Percentiles rank a stretch among this genome's conserved stretches.
Evolutionary conservation across 2,329 filamentous ascomycete species (phyloP).

Genomic region (Fusarium xylarioides): DNA sequence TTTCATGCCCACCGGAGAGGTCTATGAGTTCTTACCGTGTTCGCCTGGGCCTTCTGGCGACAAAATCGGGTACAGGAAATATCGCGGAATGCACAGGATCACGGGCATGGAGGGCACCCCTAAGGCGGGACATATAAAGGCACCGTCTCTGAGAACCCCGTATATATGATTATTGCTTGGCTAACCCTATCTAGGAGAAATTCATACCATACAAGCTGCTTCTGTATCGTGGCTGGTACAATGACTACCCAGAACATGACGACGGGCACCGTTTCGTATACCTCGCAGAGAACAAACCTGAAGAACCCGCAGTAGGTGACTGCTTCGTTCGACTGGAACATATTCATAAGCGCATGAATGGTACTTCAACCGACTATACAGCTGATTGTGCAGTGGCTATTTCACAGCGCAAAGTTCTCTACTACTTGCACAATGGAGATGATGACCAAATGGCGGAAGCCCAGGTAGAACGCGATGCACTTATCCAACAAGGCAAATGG

Average conservation of each 20-base stretch:
- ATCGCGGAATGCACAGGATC: neutral
- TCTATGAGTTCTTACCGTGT: neutral
- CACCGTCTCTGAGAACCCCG: neutral
- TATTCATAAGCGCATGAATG: neutral
- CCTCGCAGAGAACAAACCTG: neutral
- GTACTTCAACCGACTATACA: neutral
- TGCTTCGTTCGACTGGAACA: neutral
- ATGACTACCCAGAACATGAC: accelerated
- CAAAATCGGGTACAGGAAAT: neutral
- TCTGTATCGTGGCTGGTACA: neutral
- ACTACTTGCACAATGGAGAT: no score
- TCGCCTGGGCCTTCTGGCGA: no score
- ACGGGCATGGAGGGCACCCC: accelerated
- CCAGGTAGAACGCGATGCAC: no score
- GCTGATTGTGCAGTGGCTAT: neutral
- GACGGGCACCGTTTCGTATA: neutral
- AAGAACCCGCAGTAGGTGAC: accelerated
- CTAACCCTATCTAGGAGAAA: accelerated
- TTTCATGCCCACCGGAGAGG: neutral
- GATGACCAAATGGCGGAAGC: no score
- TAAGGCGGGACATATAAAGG: accelerated
- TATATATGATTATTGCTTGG: neutral
- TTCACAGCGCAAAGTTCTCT: no score
- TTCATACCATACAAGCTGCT: neutral
- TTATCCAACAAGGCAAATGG: neutral